phyloP scores from a whole-genome alignment of 257 asterid species.

The Nicotiana attenuata region DNA sequence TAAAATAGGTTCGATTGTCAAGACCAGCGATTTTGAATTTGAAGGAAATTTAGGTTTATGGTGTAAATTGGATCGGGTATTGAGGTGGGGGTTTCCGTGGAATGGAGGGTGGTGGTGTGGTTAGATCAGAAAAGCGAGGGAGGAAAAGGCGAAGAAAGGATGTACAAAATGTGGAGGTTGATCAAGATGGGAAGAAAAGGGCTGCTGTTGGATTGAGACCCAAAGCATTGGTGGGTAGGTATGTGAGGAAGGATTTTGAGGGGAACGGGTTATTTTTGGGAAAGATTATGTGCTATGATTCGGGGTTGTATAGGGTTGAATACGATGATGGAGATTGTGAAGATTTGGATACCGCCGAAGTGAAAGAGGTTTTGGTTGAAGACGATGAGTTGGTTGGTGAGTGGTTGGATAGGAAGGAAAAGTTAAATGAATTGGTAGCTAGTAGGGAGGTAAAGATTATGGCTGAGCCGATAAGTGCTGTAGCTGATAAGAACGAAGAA shows the following conservation, averaged over 20 bases:
- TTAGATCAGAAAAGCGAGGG: constrained; percentile 44
- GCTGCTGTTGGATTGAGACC: constrained; percentile 34
- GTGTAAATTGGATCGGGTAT: constrained; percentile 21
- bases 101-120: constrained; percentile 44
- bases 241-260: constrained; percentile 58
- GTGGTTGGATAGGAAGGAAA: constrained; percentile 51
- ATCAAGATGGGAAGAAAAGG: constrained; percentile 40
- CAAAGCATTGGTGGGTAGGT: constrained; percentile 50
- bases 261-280: constrained; percentile 65
- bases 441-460: constrained; percentile 20
- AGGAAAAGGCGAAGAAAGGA: constrained; percentile 60
- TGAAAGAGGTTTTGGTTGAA: constrained; percentile 40
- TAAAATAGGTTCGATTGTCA: constrained; percentile 5
- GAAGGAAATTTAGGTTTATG: constrained; percentile 8
- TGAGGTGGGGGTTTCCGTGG: constrained; percentile 11
- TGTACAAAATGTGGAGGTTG: constrained; percentile 36
- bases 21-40: constrained; percentile 2
- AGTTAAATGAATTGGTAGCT: constrained; percentile 35
- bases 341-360: constrained; percentile 54
- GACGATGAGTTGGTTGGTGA: constrained; percentile 46
- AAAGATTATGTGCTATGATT: constrained; percentile 40
- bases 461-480: constrained; percentile 6
- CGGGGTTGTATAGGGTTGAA: constrained; percentile 60
- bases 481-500: constrained; percentile 16
- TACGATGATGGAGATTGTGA: constrained; percentile 83